These are phyloP conservation scores for Taphrina wiesneri DNA, from an alignment of 1,139 yeast genomes.

Conservation along the genomic window DNA sequence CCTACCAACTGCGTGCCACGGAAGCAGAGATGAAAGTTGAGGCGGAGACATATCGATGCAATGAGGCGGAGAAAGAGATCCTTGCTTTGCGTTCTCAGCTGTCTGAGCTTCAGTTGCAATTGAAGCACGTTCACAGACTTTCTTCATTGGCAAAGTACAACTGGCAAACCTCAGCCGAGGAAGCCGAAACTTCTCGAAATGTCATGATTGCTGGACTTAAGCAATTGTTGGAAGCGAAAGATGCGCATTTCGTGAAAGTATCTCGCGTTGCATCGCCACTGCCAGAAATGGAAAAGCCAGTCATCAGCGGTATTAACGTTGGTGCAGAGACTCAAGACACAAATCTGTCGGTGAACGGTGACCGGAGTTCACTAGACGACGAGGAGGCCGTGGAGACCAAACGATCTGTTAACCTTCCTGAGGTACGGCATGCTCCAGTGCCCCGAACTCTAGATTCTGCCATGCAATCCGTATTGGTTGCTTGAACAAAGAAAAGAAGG, in stretches of 20 bases:
- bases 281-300: neutral
- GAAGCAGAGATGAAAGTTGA: slow-evolving; percentile 1
- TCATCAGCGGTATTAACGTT: neutral
- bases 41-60: slow-evolving; percentile 11
- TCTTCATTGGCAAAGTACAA: slow-evolving; percentile 22
- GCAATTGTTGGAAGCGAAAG: neutral
- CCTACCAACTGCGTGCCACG: slow-evolving; percentile 12
- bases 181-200: slow-evolving; percentile 10
- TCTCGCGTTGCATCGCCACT: neutral
- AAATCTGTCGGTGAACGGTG: too few species aligned
- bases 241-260: neutral
- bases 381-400: too few species aligned
- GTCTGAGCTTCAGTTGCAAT: slow-evolving; percentile 10
- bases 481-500: too few species aligned
- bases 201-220: slow-evolving; percentile 13
- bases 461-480: too few species aligned
- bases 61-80: slow-evolving; percentile 4
- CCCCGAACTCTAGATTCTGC: too few species aligned
- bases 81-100: neutral
- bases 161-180: slow-evolving; percentile 1
- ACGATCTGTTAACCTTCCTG: too few species aligned
- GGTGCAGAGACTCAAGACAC: neutral
- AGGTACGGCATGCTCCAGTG: too few species aligned
- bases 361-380: too few species aligned
- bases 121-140: slow-evolving; percentile 19